Evolutionary conservation across 805 yeast genomes (phyloP).

Genomic region (Zygosaccharomyces rouxii): DNA sequence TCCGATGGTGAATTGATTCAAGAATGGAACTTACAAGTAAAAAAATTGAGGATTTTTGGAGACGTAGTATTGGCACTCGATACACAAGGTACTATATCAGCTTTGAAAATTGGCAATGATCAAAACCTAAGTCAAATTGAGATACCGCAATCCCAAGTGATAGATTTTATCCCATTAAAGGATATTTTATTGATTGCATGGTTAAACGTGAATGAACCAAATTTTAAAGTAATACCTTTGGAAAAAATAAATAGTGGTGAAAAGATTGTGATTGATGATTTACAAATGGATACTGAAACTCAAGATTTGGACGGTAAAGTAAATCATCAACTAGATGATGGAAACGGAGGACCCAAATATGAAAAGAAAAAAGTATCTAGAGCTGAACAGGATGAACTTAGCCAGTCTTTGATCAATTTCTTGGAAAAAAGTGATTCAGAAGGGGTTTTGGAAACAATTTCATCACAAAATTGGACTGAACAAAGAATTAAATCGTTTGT

Average conservation of each 20-base stretch:
- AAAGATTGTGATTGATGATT: conserved; percentile 31
- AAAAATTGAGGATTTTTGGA: conserved; percentile 18
- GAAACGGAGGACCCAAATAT: conserved; percentile 31
- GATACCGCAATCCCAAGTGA: conserved; percentile 26
- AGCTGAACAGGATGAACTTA: conserved; percentile 29
- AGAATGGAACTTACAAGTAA: conserved; percentile 24
- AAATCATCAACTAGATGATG: conserved; percentile 17
- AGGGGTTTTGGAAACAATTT: conserved; percentile 26
- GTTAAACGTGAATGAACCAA: conserved; percentile 39
- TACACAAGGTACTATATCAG: conserved; percentile 21
- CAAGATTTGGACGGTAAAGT: conserved; percentile 22
- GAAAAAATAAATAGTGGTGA: conserved; percentile 19
- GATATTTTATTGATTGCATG: conserved; percentile 33
- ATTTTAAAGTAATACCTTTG: conserved; percentile 31
- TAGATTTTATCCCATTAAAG: conserved; percentile 22
- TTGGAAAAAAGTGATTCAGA: conserved; percentile 26
- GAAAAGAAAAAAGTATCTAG: conserved; percentile 21
- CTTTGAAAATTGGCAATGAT: conserved; percentile 33
- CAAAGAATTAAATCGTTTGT: conserved; percentile 31
- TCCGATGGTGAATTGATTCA: conserved; percentile 15
- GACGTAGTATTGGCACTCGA: conserved; percentile 23
- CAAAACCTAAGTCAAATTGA: conserved; percentile 34
- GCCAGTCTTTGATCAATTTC: conserved; percentile 27
- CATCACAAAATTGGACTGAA: conserved; percentile 28
- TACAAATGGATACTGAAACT: conserved; percentile 25